Percentiles rank a stretch among this genome's conserved stretches.
These are phyloP conservation scores for Phytophthora citrophthora DNA, from an alignment of 352 stramenopile genomes.

Conservation along the genomic window DNA sequence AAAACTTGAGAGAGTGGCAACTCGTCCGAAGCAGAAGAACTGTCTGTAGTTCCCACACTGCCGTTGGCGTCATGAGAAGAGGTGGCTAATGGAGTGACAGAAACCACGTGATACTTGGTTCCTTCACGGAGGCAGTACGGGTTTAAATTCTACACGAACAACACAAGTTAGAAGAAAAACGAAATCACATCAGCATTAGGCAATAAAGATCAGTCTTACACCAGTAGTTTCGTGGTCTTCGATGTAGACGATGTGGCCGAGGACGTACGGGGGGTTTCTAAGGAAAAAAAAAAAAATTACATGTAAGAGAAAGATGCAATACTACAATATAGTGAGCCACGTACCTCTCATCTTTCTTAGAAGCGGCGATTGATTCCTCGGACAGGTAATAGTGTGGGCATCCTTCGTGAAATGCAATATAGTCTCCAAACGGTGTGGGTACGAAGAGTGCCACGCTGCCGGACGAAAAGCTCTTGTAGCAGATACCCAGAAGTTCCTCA, in stretches of 20 bases:
- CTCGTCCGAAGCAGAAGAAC: slow-evolving; percentile 50
- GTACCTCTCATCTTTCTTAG: slow-evolving; percentile 63
- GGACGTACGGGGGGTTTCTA: slow-evolving; percentile 76
- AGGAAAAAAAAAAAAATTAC: slow-evolving; percentile 1
- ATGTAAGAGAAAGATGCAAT: not conserved
- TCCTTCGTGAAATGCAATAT: slow-evolving; percentile 88
- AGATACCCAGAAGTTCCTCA: slow-evolving; percentile 81
- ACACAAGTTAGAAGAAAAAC: slow-evolving; percentile 1
- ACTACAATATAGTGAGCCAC: not conserved
- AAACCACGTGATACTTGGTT: slow-evolving; percentile 79
- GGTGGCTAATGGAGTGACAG: slow-evolving; percentile 62
- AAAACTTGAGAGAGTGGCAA: slow-evolving; percentile 72
- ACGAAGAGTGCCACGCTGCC: slow-evolving; percentile 81
- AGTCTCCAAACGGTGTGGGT: slow-evolving; percentile 81
- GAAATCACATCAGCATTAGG: not conserved
- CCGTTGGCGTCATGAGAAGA: slow-evolving; percentile 48
- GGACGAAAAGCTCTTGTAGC: slow-evolving; percentile 81
- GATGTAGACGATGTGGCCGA: slow-evolving; percentile 85
- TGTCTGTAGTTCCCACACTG: slow-evolving; percentile 30
- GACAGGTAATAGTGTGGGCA: slow-evolving; percentile 86
- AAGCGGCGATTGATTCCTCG: slow-evolving; percentile 77
- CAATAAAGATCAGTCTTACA: slow-evolving; percentile 27
- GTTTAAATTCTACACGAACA: slow-evolving; percentile 46
- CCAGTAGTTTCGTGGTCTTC: slow-evolving; percentile 75
- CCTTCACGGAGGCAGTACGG: slow-evolving; percentile 75